Base-by-base conservation (phyloP, 2,329 filamentous ascomycete genomes). In the Pezicula radicicola region DNA sequence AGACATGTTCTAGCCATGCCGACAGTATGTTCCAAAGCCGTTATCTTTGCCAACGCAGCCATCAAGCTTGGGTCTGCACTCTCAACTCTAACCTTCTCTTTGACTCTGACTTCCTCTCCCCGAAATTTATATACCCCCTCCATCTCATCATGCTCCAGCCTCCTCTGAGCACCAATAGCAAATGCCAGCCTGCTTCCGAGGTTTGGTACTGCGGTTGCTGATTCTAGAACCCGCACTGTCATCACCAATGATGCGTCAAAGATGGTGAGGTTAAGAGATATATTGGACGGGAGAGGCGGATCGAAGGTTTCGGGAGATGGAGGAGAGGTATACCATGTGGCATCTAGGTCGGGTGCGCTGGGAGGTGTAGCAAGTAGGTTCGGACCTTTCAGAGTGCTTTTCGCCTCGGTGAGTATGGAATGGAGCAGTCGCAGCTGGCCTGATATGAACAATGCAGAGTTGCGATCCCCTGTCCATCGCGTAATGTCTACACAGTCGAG, bases 61-160 rank as follows among this genome's bases (percentile, higher is more conserved):
- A 97, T 85, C 58, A 97, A 68, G 61, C 85, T 92, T 1, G 93
- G 93, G 68, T 97, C 92, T 50, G 91, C 89, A 63, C 61, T 61
- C 54, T 96, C 92, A 2, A 97, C 87, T 39, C 88, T 80, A 4
- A 96, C 82, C 73, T 97, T 97, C 68, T 97, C 93, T 60, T 87
- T 84, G 43, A 97, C 93, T 57, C 84, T 87, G 3, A 97, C 91
- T 55, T 94, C 84, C 51, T 84, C 78, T 4, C 81, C 80, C 13
- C 55, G 51, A 51, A 52, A 97, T 4, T 74, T 75, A 68, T 96
- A 97, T 0, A 88, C 74, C 36, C 84, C 80, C 54, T 93, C 88
- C 57, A 86, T 84, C 70, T 97, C 93, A 68, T 92, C 88, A 67
- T 92, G 88, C 59, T 86, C 84, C 2, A 86, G 75, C 16, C 84